These are phyloP conservation scores for Vanrija sp. DNA, from an alignment of 1,284 basidiomycete species.

Conservation along the genomic window DNA sequence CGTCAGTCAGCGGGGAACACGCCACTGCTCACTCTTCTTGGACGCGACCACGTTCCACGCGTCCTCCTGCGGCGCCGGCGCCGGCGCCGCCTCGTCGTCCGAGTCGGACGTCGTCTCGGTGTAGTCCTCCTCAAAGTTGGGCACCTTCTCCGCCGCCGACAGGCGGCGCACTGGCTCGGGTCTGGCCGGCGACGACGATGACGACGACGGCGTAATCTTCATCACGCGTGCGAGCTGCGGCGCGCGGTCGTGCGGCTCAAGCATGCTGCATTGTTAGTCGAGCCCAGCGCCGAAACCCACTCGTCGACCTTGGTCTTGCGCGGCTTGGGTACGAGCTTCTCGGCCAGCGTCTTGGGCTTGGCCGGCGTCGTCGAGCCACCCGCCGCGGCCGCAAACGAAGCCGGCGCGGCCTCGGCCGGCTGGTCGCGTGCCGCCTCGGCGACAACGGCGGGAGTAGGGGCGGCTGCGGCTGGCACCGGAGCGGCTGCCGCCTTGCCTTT, in stretches of 20 bases:
- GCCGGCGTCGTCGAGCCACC: neutral
- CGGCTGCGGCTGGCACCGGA: too few relatives aligned
- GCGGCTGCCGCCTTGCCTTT: neutral
- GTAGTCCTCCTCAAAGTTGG: constrained; percentile 28
- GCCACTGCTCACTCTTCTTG: constrained; percentile 36
- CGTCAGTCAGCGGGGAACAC: neutral
- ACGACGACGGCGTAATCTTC: constrained; percentile 25
- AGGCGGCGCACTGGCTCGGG: neutral
- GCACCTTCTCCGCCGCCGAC: neutral
- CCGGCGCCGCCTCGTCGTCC: neutral
- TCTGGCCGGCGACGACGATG: neutral
- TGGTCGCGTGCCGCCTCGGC: neutral
- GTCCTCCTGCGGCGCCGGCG: constrained; percentile 20
- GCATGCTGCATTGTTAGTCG: constrained; percentile 33
- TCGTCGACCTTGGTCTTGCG: constrained; percentile 45
- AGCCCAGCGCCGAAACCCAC: constrained; percentile 23
- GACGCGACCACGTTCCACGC: constrained; percentile 41
- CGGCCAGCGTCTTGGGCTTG: constrained; percentile 40
- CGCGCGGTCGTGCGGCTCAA: constrained; percentile 40
- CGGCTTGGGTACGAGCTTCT: constrained; percentile 41
- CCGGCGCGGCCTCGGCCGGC: neutral
- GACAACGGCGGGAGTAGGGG: neutral
- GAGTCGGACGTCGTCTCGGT: constrained; percentile 15
- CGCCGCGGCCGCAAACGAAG: constrained; percentile 13
- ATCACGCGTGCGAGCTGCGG: constrained; percentile 40